Evolutionary conservation across 23 red algal genomes (phyloP).

Genomic region (Gracilaria vermiculophylla): DNA sequence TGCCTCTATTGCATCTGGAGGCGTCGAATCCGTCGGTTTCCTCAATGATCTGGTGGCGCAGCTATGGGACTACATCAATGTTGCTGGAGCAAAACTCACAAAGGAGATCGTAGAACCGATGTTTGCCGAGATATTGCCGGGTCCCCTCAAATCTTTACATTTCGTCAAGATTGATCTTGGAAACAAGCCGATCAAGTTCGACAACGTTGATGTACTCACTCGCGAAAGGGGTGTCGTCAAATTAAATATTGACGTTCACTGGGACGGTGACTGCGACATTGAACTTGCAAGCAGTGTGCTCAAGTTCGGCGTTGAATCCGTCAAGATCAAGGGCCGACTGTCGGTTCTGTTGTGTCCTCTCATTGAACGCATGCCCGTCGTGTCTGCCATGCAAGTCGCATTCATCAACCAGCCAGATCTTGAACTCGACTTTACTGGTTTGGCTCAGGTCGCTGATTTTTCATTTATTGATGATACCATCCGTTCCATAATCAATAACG

Average conservation of each 20-base stretch:
- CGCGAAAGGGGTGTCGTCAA: slow-evolving; percentile 31
- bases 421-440: slow-evolving; percentile 65
- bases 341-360: slow-evolving; percentile 53
- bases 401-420: slow-evolving; percentile 70
- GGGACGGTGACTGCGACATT: slow-evolving; percentile 67
- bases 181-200: slow-evolving; percentile 50
- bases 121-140: slow-evolving; percentile 60
- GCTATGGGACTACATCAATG: slow-evolving; percentile 69
- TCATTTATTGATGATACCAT: slow-evolving; percentile 58
- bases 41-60: slow-evolving; percentile 65
- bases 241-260: slow-evolving; percentile 66
- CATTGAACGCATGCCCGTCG: slow-evolving; percentile 24
- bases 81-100: slow-evolving; percentile 27
- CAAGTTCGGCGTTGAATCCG: slow-evolving; percentile 45
- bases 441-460: slow-evolving; percentile 57
- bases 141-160: slow-evolving; percentile 49
- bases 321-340: slow-evolving; percentile 60
- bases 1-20: slow-evolving; percentile 42
- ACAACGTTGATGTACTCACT: slow-evolving; percentile 64
- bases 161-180: slow-evolving; percentile 74
- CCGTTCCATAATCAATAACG: slow-evolving; percentile 40
- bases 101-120: slow-evolving; percentile 76
- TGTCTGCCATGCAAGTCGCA: slow-evolving; percentile 60
- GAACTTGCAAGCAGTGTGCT: slow-evolving; percentile 29
- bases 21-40: slow-evolving; percentile 59